A percentile compares a stretch with the other conserved stretches of the same genome.
phyloP scores from a whole-genome alignment of 352 stramenopile genomes.

The Phytophthora tubulina region DNA sequence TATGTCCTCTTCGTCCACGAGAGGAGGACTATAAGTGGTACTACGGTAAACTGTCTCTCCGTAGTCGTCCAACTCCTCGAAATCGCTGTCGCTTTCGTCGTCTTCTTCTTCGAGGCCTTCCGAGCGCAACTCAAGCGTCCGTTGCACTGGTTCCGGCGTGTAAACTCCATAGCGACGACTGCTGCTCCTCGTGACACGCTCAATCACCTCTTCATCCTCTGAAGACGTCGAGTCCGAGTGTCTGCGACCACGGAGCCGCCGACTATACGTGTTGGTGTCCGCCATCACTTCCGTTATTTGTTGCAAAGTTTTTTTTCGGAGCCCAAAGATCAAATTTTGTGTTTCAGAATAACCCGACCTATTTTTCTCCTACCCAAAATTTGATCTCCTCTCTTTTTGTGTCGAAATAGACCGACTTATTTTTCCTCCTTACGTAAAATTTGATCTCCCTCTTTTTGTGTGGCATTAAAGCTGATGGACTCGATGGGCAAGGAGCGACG shows the following conservation, averaged over 20 bases:
- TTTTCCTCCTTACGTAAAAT: slow-evolving; percentile 19
- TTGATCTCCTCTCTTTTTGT: no score
- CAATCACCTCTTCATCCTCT: slow-evolving; percentile 25
- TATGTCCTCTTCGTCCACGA: slow-evolving; percentile 37
- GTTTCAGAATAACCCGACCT: no score
- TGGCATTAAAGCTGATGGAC: slow-evolving; percentile 39
- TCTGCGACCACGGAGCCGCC: slow-evolving; percentile 30
- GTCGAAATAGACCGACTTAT: neutral
- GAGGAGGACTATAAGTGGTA: slow-evolving; percentile 32
- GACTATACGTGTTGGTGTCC: slow-evolving; percentile 39
- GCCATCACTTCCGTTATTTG: slow-evolving; percentile 27
- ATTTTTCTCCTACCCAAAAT: no score
- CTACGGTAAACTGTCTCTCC: slow-evolving; percentile 37
- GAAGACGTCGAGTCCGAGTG: slow-evolving; percentile 38
- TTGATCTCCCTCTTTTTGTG: slow-evolving; percentile 22
- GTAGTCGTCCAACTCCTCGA: slow-evolving; percentile 52
- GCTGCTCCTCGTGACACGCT: slow-evolving; percentile 9
- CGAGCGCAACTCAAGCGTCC: slow-evolving; percentile 61
- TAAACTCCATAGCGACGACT: slow-evolving; percentile 33
- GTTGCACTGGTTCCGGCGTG: slow-evolving; percentile 69
- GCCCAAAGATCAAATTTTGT: neutral
- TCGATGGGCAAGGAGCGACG: slow-evolving; percentile 32
- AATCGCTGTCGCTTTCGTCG: slow-evolving; percentile 51
- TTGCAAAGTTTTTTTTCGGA: slow-evolving; percentile 5
- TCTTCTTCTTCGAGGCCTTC: slow-evolving; percentile 58